Base-by-base conservation (phyloP, 495 filamentous ascomycete genomes). In the Apiosordaria backusii region DNA sequence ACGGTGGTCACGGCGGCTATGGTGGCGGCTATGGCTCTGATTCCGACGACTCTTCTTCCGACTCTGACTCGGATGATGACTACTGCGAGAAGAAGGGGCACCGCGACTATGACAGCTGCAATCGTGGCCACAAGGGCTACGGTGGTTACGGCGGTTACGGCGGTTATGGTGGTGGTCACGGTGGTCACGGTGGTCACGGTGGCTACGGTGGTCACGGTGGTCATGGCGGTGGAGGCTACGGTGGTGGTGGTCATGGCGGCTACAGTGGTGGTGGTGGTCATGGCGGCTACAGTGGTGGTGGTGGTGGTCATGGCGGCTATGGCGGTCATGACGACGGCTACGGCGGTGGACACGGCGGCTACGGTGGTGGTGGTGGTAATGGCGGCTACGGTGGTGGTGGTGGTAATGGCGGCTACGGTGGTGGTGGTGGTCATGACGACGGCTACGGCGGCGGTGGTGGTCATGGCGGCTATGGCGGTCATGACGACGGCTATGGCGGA, bases 11-110 rank as follows among this genome's bases (percentile, higher is more conserved):
- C 40, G 19, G 26, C 18, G 55, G 55, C 22, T 4, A 24, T 59
- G 21, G 25, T 59, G 57, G 15, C 7, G 24, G 40, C 21, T 23
- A 57, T 18, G 26, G 25, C 13, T 57, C 2, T 23, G 23, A 29
- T 26, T 26, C 60, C 50, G 65, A 63, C 53, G 63, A 68, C 35
- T 63, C 58, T 9, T 50, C 64, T 16, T 63, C 63, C 18, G 60
- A 66, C 24, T 63, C 53, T 21, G 69, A 62, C 50, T 52, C 45
- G 21, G 62, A 53, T 22, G 50, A 19, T 57, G 50, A 35, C 23
- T 19, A 35, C 54, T 27, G 18, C 4, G 53, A 27, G n/a, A 7
- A 19, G 15, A 26, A 18, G 55, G 61, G 22, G 25, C 18, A 50
- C 21, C 58, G n/a, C 19, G n/a, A 58, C 40, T 52, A 22, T 15